Evolutionary conservation across 257 asterid genomes (phyloP), one percentile per base, ranked within the genome.

Genomic region (Apocynum venetum): DNA sequence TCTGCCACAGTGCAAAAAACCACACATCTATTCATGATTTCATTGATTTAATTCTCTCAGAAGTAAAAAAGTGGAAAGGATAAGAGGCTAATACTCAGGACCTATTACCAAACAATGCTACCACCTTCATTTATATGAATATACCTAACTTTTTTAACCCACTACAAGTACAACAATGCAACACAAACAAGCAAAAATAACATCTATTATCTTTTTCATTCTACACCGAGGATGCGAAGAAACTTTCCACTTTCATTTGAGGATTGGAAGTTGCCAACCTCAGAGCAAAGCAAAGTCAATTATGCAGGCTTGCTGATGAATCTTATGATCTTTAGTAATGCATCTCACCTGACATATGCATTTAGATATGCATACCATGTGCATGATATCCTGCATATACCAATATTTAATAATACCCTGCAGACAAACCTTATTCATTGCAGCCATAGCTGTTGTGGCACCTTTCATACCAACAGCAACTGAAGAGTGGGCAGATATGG

Each of bases 401-500:
- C 36, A n/a, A 43, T 6, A 14, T 51, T 20, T 11, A 57, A 57
- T n/a, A 73, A 53, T 55, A 38, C 36, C 66, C 73, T 4, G 46
- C 17, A 48, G 47, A 53, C 82, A 40, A 66, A 91, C 99, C 98
- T 93, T 93, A 85, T 87, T 96, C 97, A 96, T 91, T 46, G 98
- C 93, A 69, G 87, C 75, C 98, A 96, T 96, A 76, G 99, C 98
- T 81, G 88, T 96, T 80, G 91, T 88, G 65, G 99, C 98, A 81
- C 99, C 98, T 82, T 90, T 88, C 94, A 96, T 89, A 74, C 98
- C 98, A 77, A 82, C 89, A 83, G 98, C 93, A 55, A 96, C 97
- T 44, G 98, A 96, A 56, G 97, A 87, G 78, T 93, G 98, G 73
- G 99, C 98, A 44, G 98, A 89, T 78, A 96, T 79, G 53, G 98